These are phyloP conservation scores for Tieghemiomyces parasiticus DNA, from an alignment of 192 early-diverging fungal species.

Conservation along the genomic window DNA sequence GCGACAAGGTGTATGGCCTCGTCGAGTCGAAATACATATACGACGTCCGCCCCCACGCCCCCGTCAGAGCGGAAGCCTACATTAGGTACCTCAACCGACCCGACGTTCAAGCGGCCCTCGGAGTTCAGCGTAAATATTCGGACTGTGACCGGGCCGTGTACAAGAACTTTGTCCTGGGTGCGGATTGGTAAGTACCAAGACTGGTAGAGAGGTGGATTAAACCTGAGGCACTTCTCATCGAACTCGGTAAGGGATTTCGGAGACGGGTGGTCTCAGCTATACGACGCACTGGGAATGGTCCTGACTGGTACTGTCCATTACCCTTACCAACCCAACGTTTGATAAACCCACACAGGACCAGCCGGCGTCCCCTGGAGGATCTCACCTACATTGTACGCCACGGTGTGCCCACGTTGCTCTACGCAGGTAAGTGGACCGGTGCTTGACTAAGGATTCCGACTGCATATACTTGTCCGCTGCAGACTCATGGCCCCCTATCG, in stretches of 20 bases:
- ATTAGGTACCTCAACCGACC: conserved; percentile 32
- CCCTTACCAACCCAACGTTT: not conserved
- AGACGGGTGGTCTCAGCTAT: conserved; percentile 2
- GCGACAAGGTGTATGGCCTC: conserved; percentile 13
- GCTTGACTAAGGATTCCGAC: not conserved
- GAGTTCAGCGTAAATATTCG: conserved; percentile 27
- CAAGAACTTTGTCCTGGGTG: conserved; percentile 20
- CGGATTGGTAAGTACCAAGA: conserved; percentile 34
- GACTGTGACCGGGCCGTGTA: conserved; percentile 37
- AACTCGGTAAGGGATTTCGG: no score
- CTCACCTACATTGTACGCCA: conserved; percentile 8
- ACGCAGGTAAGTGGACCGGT: not conserved
- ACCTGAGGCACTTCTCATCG: no score
- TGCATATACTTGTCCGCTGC: no score
- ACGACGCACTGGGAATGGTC: not conserved
- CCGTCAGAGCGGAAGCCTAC: conserved; percentile 43
- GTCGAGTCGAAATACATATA: conserved; percentile 34
- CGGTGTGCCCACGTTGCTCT: not conserved
- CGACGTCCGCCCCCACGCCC: conserved; percentile 35
- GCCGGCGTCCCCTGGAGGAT: not conserved
- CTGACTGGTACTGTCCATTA: conserved; percentile 2
- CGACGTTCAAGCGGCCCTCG: conserved; percentile 33
- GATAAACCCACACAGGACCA: not conserved
- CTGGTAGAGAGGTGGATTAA: no score
- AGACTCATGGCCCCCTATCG: conserved; percentile 33